These are phyloP conservation scores for Russula sp. DNA, from an alignment of 768 basidiomycete genomes.

Conservation along the genomic window DNA sequence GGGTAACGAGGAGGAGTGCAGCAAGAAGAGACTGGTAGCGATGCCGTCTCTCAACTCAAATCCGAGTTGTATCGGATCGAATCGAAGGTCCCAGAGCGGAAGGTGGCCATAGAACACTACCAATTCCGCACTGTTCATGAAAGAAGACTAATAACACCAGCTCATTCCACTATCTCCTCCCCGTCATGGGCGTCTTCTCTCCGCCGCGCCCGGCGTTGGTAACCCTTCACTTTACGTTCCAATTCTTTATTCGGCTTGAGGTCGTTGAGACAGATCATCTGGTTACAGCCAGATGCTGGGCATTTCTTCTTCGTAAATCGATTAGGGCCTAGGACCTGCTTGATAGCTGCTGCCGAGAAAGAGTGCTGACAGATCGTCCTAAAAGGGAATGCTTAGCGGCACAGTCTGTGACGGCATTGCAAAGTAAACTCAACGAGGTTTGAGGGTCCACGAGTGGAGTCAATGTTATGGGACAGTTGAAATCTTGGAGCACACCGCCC, in stretches of 20 bases:
- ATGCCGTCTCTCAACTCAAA: neutral
- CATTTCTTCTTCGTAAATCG: conserved; percentile 39
- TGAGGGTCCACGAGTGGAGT: conserved; percentile 62
- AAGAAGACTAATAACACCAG: neutral
- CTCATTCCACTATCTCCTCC: conserved; percentile 55
- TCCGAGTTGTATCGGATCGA: neutral
- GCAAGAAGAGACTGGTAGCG: neutral
- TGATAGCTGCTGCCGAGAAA: conserved; percentile 69
- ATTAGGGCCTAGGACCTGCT: conserved; percentile 48
- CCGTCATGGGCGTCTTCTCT: conserved; percentile 34
- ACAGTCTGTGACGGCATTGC: neutral
- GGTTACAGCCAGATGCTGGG: conserved; percentile 68
- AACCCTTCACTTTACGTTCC: conserved; percentile 55
- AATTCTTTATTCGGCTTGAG: conserved; percentile 53
- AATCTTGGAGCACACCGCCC: conserved; percentile 78
- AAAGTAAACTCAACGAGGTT: conserved; percentile 59
- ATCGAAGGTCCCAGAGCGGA: neutral
- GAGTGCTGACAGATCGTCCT: conserved; percentile 75
- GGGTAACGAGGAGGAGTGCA: too few species aligned
- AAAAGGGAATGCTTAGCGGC: conserved; percentile 10
- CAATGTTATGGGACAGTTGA: conserved; percentile 79
- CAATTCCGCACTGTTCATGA: neutral
- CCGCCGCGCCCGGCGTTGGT: conserved; percentile 45
- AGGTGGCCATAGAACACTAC: neutral
- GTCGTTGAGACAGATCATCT: conserved; percentile 45